phyloP scores from a whole-genome alignment of 2,329 filamentous ascomycete genomes.

The Calonectria ilicicola region DNA sequence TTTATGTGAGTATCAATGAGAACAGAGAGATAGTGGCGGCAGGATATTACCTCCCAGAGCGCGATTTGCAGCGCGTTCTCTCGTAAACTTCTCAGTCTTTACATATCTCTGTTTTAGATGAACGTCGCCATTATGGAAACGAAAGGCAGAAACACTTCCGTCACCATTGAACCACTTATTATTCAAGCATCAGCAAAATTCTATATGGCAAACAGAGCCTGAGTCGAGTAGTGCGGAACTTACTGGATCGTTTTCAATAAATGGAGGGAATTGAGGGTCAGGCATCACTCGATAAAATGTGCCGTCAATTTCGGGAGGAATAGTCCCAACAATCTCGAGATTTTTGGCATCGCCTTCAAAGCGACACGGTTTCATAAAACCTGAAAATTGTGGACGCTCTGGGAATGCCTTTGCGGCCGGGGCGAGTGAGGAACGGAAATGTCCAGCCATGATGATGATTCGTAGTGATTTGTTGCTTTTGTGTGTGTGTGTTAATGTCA shows the following conservation, averaged over 20 bases:
- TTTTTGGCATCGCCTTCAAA: constrained; percentile 15
- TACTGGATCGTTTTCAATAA: constrained; percentile 2
- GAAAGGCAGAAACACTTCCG: constrained; percentile 19
- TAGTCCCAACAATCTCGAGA: constrained; percentile 7
- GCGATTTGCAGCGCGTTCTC: constrained; percentile 9
- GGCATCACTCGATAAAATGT: constrained; percentile 27
- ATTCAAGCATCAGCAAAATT: neutral
- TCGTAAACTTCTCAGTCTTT: constrained; percentile 17
- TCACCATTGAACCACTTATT: constrained; percentile 24
- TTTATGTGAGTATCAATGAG: neutral
- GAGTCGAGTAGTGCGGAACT: neutral
- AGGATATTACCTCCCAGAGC: neutral
- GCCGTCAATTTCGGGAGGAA: constrained; percentile 18
- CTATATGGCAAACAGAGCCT: neutral
- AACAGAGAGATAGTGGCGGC: neutral
- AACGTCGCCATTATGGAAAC: constrained; percentile 14
- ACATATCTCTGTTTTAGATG: constrained; percentile 21
- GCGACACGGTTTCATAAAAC: constrained; percentile 23
- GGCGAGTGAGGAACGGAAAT: neutral
- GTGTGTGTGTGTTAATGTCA: neutral
- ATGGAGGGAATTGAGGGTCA: constrained; percentile 19
- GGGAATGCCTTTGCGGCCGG: constrained; percentile 12
- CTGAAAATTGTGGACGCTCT: constrained; percentile 16
- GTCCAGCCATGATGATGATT: constrained; percentile 8
- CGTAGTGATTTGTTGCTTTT: neutral